Evolutionary conservation across 2,329 filamentous ascomycete species (phyloP), one percentile per base, ranked within the genome.

Genomic region (Ophiostoma perfectum): DNA sequence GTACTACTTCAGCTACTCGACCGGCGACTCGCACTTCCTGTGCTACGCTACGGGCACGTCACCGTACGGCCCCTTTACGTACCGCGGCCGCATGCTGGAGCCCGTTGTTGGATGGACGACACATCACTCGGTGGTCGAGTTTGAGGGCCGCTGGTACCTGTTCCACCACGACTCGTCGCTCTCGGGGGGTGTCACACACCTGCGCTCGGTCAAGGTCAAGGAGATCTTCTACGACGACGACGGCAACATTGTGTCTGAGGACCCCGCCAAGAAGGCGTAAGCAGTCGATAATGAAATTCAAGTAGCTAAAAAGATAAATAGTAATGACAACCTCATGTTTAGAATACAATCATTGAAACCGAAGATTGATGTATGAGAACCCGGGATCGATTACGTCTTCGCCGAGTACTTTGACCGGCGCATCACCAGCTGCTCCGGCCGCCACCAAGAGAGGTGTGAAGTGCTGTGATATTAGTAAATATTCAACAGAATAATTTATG

Each of bases 71-170:
- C 90, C 90, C 0, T 93, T 93, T 73, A 90, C 86, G 0, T 93
- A 92, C 71, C 83, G 81, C 0, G 90, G 90, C 0, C 80, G 86
- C 64, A 89, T 93, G 67, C 76, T 93, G 65, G 89, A 92, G 80
- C 90, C 90, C 0, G 90, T 93, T 5, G 77, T 90, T 39, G 90
- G 90, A 1, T 93, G 90, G 90, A 93, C 90, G 60, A 93, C 90
- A 67, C 90, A 93, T 78, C 90, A 93, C 76, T 90, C 87, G 3
- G 89, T 93, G 72, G 88, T 89, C 9, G 89, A 92, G 80, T 91
- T 90, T 74, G 76, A 86, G 77, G 88, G 84, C 4, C 84, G 83
- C 72, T 92, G 90, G 86, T 93, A 86, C 77, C 76, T 93, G 68
- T 93, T 93, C 76, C 87, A 92, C 76, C 90, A 93, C 75, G 90